Percentiles rank a stretch among this genome's conserved stretches.
These are phyloP conservation scores for Rhodotorula sp. DNA, from an alignment of 1,284 basidiomycete species.

Conservation along the genomic window DNA sequence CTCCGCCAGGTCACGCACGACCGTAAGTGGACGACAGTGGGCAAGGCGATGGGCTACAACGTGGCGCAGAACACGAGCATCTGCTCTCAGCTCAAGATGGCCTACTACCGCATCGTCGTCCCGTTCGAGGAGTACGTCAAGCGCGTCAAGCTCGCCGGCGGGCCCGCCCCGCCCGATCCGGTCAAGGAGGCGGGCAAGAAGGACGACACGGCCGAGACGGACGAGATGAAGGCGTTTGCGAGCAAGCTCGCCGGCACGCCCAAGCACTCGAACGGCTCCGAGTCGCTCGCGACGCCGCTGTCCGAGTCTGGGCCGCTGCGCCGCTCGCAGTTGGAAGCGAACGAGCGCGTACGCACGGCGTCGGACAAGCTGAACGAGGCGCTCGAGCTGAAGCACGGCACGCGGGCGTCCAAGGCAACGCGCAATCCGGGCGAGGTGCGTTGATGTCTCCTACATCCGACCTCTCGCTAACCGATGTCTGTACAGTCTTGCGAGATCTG, in stretches of 20 bases:
- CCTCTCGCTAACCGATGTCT: background rate
- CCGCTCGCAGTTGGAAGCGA: slow-evolving; percentile 4
- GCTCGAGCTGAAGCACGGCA: slow-evolving; percentile 29
- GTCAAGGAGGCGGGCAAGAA: slow-evolving; percentile 21
- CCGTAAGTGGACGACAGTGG: slow-evolving; percentile 44
- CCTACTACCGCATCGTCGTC: slow-evolving; percentile 84
- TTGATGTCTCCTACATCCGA: background rate
- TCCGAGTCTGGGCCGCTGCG: slow-evolving; percentile 9
- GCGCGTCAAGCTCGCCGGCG: slow-evolving; percentile 37
- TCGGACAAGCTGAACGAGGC: slow-evolving; percentile 44
- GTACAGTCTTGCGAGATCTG: slow-evolving; percentile 80
- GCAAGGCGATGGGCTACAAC: slow-evolving; percentile 44
- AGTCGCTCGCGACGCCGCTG: slow-evolving; percentile 19
- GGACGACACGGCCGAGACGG: slow-evolving; percentile 2
- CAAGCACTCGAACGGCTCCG: slow-evolving; percentile 2
- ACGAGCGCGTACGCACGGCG: slow-evolving; percentile 40
- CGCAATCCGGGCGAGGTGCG: slow-evolving; percentile 28
- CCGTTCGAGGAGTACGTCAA: slow-evolving; percentile 91
- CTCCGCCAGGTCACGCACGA: slow-evolving; percentile 37
- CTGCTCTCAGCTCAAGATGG: slow-evolving; percentile 82
- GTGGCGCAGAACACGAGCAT: slow-evolving; percentile 61
- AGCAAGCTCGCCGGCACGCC: slow-evolving; percentile 25
- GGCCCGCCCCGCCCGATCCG: slow-evolving; percentile 31
- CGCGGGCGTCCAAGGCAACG: slow-evolving; percentile 6
- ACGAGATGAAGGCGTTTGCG: slow-evolving; percentile 29